Conservation (phyloP, 1,284 basidiomycete genomes). For the Phenoliferia sp. region DNA sequence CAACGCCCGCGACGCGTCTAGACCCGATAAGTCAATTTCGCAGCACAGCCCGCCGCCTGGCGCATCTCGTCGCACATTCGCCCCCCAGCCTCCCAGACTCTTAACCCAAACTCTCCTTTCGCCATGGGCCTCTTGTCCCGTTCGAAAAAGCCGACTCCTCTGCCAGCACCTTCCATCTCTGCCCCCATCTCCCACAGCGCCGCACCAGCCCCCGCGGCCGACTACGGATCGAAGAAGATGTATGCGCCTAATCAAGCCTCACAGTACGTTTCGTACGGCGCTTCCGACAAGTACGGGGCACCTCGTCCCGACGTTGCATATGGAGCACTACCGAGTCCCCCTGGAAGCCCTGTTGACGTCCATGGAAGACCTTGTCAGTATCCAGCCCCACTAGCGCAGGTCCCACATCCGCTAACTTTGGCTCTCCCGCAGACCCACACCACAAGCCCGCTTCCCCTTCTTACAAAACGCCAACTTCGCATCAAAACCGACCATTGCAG, state of each 20-base stretch:
- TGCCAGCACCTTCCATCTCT: constrained; percentile 21
- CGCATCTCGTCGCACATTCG: neutral
- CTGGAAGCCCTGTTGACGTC: constrained; percentile 23
- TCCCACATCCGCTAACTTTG: neutral
- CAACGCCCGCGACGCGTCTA: neutral
- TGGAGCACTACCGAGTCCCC: constrained; percentile 7
- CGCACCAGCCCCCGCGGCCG: constrained; percentile 5
- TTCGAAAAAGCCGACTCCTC: constrained; percentile 21
- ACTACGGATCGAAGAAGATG: constrained; percentile 16
- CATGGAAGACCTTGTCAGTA: constrained; percentile 10
- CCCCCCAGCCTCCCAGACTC: neutral
- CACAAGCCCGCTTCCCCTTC: neutral
- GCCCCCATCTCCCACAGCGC: constrained; percentile 9
- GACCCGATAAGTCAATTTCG: too few relatives aligned
- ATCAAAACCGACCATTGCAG: constrained; percentile 11
- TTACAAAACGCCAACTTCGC: constrained; percentile 1
- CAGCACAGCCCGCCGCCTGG: neutral
- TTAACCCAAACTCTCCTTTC: neutral
- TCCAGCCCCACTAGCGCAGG: too few relatives aligned
- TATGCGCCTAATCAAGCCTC: neutral
- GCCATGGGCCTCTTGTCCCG: constrained; percentile 29
- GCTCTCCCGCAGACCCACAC: neutral
- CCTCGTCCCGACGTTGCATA: neutral
- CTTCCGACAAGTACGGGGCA: neutral
- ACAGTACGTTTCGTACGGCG: neutral